These are phyloP conservation scores for Verbena officinalis DNA, from an alignment of 257 asterid genomes.

Conservation along the genomic window DNA sequence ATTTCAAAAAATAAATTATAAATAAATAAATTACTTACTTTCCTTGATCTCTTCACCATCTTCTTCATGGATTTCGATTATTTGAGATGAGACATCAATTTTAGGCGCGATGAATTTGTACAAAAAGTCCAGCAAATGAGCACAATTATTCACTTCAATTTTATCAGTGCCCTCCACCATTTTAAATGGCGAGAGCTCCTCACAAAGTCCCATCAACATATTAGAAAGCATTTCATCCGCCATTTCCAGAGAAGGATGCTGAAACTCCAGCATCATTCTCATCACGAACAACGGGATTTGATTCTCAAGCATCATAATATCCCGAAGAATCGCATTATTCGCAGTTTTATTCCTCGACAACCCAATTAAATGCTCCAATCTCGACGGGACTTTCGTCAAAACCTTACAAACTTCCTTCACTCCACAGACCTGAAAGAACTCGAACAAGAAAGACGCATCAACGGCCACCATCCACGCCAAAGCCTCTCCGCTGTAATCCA, in stretches of 20 bases:
- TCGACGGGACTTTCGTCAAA: slow-evolving; percentile 37
- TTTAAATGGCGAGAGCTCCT: slow-evolving; percentile 53
- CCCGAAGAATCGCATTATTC: slow-evolving; percentile 54
- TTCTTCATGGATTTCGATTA: slow-evolving; percentile 23
- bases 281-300: slow-evolving; percentile 62
- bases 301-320: slow-evolving; percentile 65
- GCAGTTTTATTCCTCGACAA: slow-evolving; percentile 44
- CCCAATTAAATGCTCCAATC: slow-evolving; percentile 48
- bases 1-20: too few species aligned
- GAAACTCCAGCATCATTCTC: slow-evolving; percentile 48
- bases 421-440: slow-evolving; percentile 51
- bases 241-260: slow-evolving; percentile 32
- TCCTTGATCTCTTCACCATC: background rate
- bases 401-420: slow-evolving; percentile 36
- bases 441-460: slow-evolving; percentile 57
- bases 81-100: slow-evolving; percentile 19
- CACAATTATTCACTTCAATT: slow-evolving; percentile 13
- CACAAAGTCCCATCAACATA: slow-evolving; percentile 39
- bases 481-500: slow-evolving; percentile 43
- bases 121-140: slow-evolving; percentile 57
- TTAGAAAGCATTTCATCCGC: slow-evolving; percentile 39
- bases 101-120: slow-evolving; percentile 53
- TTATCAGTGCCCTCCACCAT: slow-evolving; percentile 8
- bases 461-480: slow-evolving; percentile 70
- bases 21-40: too few species aligned